Conservation (phyloP, 305 asterid species). For the Rubia occidens region DNA sequence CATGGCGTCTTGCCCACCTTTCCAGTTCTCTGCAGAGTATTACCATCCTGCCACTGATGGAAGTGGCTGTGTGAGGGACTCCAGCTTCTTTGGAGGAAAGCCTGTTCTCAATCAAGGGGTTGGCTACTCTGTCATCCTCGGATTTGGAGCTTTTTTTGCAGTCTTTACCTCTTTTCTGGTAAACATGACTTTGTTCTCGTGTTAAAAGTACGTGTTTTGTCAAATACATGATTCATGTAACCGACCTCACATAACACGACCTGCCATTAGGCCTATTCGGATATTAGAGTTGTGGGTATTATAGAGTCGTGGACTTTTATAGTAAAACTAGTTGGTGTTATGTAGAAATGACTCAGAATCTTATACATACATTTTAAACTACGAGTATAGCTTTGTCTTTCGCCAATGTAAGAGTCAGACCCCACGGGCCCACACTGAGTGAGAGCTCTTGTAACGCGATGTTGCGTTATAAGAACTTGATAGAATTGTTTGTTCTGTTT, state of each 20-base stretch:
- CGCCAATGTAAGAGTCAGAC: too few species aligned
- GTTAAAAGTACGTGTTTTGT: background rate
- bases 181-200: background rate
- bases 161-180: conserved; percentile 82
- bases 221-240: background rate
- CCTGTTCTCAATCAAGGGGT: conserved; percentile 69
- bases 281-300: too few species aligned
- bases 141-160: conserved; percentile 86
- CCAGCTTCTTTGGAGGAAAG: conserved; percentile 69
- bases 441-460: background rate
- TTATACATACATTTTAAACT: too few species aligned
- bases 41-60: conserved; percentile 36
- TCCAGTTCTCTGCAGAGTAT: conserved; percentile 51
- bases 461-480: background rate
- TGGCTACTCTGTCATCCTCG: conserved; percentile 83
- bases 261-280: too few species aligned
- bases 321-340: too few species aligned
- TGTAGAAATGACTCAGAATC: too few species aligned
- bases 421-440: too few species aligned
- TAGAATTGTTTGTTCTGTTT: background rate
- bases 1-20: conserved; percentile 56
- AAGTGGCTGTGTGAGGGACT: conserved; percentile 47
- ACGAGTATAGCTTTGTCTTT: too few species aligned
- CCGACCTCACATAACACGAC: background rate
- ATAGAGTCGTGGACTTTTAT: too few species aligned